phyloP scores from a whole-genome alignment of 345 rosid species.

The Punica granatum region DNA sequence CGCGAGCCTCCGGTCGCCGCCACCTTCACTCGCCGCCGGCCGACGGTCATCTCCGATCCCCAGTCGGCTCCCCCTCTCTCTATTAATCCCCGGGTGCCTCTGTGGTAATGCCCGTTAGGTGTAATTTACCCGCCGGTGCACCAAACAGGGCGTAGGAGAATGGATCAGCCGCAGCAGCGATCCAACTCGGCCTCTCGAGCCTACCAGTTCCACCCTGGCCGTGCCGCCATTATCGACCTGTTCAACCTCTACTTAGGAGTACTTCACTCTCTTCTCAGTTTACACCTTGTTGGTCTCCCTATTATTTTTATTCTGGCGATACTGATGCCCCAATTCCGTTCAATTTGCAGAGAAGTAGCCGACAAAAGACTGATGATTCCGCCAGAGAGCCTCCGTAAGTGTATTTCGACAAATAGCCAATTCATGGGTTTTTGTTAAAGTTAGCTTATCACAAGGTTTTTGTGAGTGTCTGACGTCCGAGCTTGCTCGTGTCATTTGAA shows the following conservation, averaged over 20 bases:
- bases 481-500: background rate
- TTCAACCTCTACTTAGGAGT: slow-evolving; percentile 91
- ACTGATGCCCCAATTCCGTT: background rate
- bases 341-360: slow-evolving; percentile 52
- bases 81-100: background rate
- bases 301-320: background rate
- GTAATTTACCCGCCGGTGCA: background rate
- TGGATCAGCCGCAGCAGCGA: slow-evolving; percentile 83
- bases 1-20: background rate
- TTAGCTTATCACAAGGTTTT: background rate
- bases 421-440: background rate
- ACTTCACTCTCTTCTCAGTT: background rate
- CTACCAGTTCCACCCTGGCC: slow-evolving; percentile 71
- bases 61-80: background rate
- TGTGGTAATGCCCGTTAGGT: background rate
- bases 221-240: slow-evolving; percentile 70
- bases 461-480: background rate
- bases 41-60: background rate
- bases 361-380: slow-evolving; percentile 73
- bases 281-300: background rate
- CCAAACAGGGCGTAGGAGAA: slow-evolving; percentile 6
- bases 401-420: background rate
- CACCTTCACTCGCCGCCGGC: background rate
- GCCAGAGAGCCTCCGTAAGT: slow-evolving; percentile 73
- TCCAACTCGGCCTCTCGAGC: slow-evolving; percentile 45